A percentile compares a stretch with the other conserved stretches of the same genome.
Evolutionary conservation across 2,329 filamentous ascomycete genomes (phyloP).

Genomic region (Neofusicoccum kwambonambiense): DNA sequence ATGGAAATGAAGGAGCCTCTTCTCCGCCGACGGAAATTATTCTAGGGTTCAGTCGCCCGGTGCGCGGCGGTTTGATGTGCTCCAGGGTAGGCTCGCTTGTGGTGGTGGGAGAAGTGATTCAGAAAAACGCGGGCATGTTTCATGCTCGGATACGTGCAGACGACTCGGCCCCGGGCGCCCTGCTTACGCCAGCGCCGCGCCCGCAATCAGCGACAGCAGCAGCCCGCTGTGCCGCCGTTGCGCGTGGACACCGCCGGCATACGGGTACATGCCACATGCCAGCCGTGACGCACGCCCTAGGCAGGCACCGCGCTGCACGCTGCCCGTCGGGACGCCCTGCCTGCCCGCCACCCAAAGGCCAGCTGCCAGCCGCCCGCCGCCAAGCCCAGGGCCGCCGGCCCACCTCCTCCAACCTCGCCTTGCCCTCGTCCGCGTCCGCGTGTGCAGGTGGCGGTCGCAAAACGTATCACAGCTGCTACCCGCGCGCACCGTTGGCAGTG

Average conservation of each 20-base stretch:
- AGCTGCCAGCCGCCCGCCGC: neutral
- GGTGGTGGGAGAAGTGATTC: conserved; percentile 12
- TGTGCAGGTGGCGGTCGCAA: conserved; percentile 16
- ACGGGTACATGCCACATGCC: neutral
- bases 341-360: neutral
- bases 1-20: conserved; percentile 20
- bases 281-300: neutral
- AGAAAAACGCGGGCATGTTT: conserved; percentile 15
- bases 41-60: conserved; percentile 15
- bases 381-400: conserved; percentile 7
- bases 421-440: conserved; percentile 7
- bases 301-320: neutral
- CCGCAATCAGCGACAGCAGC: neutral
- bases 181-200: conserved; percentile 12
- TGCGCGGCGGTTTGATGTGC: conserved; percentile 18
- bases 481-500: neutral
- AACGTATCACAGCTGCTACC: conserved; percentile 9
- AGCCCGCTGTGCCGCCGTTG: conserved; percentile 11
- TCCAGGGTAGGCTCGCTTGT: conserved; percentile 17
- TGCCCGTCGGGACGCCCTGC: neutral
- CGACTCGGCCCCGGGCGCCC: conserved; percentile 5
- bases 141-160: conserved; percentile 17
- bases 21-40: conserved; percentile 20
- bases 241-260: neutral
- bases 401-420: conserved; percentile 1